Conservation (phyloP, 208 protist species). For the Leishmania arabica region DNA sequence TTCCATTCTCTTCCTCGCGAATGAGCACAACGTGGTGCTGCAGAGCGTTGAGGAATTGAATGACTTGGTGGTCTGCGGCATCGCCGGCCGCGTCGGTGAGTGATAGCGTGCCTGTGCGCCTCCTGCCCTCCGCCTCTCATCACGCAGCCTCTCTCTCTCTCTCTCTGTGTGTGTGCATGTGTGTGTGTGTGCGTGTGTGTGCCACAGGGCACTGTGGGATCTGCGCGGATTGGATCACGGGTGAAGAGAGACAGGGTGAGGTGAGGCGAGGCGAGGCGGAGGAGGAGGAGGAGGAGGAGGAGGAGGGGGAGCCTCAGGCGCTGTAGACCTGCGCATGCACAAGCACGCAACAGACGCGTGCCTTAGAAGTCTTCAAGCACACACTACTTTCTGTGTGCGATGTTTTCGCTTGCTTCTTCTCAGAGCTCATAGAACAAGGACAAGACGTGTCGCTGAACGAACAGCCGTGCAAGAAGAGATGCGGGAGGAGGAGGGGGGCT, state of each 20-base stretch:
- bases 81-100: slow-evolving; percentile 37
- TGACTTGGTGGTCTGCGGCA: slow-evolving; percentile 62
- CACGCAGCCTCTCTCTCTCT: not conserved
- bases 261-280: not conserved
- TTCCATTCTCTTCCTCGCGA: slow-evolving; percentile 89
- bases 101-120: not conserved
- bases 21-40: slow-evolving; percentile 86
- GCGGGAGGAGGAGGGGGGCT: not conserved
- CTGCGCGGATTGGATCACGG: not conserved
- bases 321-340: not conserved
- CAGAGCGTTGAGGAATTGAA: slow-evolving; percentile 65
- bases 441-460: not conserved
- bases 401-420: slow-evolving; percentile 12
- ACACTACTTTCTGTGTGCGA: no score
- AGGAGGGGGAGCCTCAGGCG: not conserved
- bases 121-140: not conserved
- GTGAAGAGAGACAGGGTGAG: not conserved
- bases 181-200: not conserved
- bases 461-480: not conserved
- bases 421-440: slow-evolving; percentile 5
- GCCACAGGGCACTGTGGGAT: not conserved
- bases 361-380: no score
- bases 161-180: no score
- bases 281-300: not conserved
- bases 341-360: no score